Evolutionary conservation across 441 rosid genomes (phyloP).

Genomic region (Eutrema salsugineum): DNA sequence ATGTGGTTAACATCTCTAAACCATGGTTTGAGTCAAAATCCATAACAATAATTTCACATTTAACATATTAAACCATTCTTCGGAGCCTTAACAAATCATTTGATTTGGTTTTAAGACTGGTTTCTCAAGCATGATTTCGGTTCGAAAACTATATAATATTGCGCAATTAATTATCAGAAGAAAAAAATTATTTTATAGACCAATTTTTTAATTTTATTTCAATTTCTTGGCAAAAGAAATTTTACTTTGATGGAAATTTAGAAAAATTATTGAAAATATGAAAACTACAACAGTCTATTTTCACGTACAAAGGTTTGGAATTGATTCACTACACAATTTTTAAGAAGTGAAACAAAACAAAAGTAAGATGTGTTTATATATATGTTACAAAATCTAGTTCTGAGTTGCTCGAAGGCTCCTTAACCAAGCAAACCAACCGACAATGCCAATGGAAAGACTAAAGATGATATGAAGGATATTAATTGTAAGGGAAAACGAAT

Average conservation of each 20-base stretch:
- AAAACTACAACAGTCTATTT: neutral
- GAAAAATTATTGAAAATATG: no score
- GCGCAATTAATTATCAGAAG: no score
- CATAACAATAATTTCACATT: no score
- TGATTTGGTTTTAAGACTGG: neutral
- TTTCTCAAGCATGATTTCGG: neutral
- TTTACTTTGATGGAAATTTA: no score
- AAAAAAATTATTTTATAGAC: no score
- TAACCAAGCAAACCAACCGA: constrained; percentile 28
- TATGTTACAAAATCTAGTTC: neutral
- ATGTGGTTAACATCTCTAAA: neutral
- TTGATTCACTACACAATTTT: neutral
- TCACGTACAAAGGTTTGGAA: no score
- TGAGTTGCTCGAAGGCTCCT: constrained; percentile 3
- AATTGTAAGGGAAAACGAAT: neutral
- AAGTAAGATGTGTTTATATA: neutral
- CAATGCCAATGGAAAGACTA: constrained; percentile 9
- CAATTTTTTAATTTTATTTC: no score
- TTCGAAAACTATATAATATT: neutral
- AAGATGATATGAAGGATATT: neutral
- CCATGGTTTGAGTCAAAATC: neutral
- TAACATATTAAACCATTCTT: no score
- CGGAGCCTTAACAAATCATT: no score
- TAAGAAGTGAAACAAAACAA: neutral
- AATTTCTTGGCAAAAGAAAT: no score